A percentile compares a stretch with the other conserved stretches of the same genome.
These are phyloP conservation scores for Gossypium herbaceum DNA, from an alignment of 345 rosid genomes.

Conservation along the genomic window DNA sequence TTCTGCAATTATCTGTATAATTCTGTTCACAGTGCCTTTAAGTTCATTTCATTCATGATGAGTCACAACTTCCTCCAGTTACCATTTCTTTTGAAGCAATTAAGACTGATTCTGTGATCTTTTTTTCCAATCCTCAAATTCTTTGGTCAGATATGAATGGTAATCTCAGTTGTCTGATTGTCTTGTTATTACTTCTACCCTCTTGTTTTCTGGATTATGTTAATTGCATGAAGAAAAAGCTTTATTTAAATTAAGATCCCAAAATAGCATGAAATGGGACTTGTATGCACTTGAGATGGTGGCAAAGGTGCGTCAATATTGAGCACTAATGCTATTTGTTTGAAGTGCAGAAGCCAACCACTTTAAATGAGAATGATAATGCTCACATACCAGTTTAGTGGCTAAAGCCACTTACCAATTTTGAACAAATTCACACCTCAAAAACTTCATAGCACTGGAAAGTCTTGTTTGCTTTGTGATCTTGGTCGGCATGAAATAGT, in stretches of 20 bases:
- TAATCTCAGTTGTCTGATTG: not conserved
- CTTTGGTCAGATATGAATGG: not conserved
- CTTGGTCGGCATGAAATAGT: not conserved
- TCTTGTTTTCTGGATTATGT: not conserved
- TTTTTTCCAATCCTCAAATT: not conserved
- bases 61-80: not conserved
- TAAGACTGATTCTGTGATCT: not conserved
- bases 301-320: not conserved
- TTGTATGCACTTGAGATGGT: not conserved
- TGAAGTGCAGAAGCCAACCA: not conserved
- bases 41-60: slow-evolving; percentile 1
- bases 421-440: not conserved
- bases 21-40: not conserved
- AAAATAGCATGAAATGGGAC: not conserved
- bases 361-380: not conserved
- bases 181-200: not conserved
- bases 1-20: not conserved
- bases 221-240: not conserved
- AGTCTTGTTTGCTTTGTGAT: not conserved
- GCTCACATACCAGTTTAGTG: not conserved
- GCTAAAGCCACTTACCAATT: not conserved
- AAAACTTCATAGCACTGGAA: not conserved
- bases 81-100: slow-evolving; percentile 5
- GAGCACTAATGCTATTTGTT: not conserved
- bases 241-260: not conserved